These are phyloP conservation scores for Candida corydali DNA, from an alignment of 805 yeast species.

Conservation along the genomic window DNA sequence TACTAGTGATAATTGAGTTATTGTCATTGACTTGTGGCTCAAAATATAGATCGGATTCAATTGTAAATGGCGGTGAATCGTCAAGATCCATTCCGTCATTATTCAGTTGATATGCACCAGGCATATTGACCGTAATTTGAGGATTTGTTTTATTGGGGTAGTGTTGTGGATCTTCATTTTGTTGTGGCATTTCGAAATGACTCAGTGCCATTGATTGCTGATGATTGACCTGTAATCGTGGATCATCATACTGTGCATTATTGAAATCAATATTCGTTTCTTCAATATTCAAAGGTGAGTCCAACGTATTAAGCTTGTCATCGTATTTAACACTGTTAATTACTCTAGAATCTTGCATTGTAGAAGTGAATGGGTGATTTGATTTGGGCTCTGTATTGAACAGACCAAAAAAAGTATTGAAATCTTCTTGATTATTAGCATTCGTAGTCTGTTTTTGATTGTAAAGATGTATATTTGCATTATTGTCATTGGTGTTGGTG, in stretches of 20 bases:
- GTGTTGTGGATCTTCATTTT: not conserved
- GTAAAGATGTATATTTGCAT: not conserved
- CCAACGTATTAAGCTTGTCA: constrained; percentile 4
- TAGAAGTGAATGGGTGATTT: too few species aligned
- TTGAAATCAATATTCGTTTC: constrained; percentile 3
- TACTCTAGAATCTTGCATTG: too few species aligned
- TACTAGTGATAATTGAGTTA: constrained; percentile 8
- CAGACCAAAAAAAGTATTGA: constrained; percentile 1
- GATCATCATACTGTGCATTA: not conserved
- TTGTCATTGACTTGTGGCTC: constrained; percentile 13
- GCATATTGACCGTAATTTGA: constrained; percentile 14
- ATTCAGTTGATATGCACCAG: constrained; percentile 22
- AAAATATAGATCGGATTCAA: constrained; percentile 27
- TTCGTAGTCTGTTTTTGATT: not conserved
- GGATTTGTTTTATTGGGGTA: constrained; percentile 3
- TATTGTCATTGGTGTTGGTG: not conserved
- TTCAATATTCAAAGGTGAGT: constrained; percentile 7
- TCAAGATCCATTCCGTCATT: constrained; percentile 32
- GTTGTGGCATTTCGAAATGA: constrained; percentile 1
- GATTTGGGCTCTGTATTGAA: too few species aligned
- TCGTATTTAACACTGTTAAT: not conserved
- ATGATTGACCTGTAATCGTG: too few species aligned
- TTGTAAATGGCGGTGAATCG: constrained; percentile 33
- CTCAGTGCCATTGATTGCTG: too few species aligned
- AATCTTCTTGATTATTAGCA: constrained; percentile 4